Evolutionary conservation across 192 early-diverging fungal species (phyloP).

Genomic region (Paraglomus brasilianum): DNA sequence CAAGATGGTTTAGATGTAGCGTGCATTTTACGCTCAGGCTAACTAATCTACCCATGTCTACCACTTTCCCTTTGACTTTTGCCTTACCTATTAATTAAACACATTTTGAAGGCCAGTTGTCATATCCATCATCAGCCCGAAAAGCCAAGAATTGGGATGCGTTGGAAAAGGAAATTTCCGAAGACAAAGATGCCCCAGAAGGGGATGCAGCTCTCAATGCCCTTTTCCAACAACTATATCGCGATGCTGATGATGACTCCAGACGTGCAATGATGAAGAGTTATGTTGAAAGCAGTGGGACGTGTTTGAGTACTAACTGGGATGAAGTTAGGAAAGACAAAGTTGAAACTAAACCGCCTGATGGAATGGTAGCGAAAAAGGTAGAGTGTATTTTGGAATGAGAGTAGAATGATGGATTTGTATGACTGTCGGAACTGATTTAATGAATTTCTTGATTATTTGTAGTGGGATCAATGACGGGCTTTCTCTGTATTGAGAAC

Average conservation of each 20-base stretch:
- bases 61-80: slow-evolving; percentile 44
- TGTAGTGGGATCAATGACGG: too few relatives aligned
- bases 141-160: slow-evolving; percentile 81
- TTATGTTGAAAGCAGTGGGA: slow-evolving; percentile 94
- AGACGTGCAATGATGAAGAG: slow-evolving; percentile 97
- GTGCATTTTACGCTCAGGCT: background rate
- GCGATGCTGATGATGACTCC: slow-evolving; percentile 84
- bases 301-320: slow-evolving; percentile 95
- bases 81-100: background rate
- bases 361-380: slow-evolving; percentile 88
- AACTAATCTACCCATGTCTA: slow-evolving; percentile 41
- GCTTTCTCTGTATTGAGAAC: too few relatives aligned
- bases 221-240: slow-evolving; percentile 92
- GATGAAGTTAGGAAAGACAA: slow-evolving; percentile 78
- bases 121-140: slow-evolving; percentile 52
- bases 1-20: background rate
- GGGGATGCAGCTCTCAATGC: slow-evolving; percentile 89
- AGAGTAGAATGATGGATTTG: too few relatives aligned
- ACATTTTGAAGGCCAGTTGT: slow-evolving; percentile 28
- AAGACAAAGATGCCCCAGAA: slow-evolving; percentile 81
- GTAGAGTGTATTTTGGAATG: slow-evolving; percentile 21
- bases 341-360: slow-evolving; percentile 89
- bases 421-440: too few relatives aligned
- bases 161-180: slow-evolving; percentile 70
- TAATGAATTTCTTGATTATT: too few relatives aligned